Evolutionary conservation across 2,329 filamentous ascomycete genomes (phyloP), one percentile per base, ranked within the genome.

Genomic region (Monosporascus sp.): DNA sequence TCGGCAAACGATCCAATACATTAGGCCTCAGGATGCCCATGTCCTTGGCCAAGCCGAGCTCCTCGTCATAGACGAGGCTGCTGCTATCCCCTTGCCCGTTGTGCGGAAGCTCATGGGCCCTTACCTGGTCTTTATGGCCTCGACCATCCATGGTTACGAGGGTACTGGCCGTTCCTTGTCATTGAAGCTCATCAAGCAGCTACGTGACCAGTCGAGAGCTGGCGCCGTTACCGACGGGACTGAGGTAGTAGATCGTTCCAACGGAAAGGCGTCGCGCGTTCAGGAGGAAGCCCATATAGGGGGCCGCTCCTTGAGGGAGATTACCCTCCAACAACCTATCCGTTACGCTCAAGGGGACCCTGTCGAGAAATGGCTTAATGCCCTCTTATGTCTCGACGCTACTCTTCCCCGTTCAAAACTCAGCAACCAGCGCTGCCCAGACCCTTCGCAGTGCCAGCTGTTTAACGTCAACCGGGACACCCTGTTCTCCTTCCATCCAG

Each of bases 81-180:
- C 94, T 14, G 95, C 95, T 2, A 99, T 99, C 58, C 94, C 95
- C 14, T 74, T 99, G 11, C 94, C 94, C 1, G 76, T 97, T 3
- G 94, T 99, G 7, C 82, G 88, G 62, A 97, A 97, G 73, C 79
- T 99, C 41, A 92, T 99, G 84, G 94, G 94, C 0, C 93, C 93
- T 16, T 99, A 99, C 71, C 78, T 99, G 38, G 91, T 97, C 8
- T 99, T 99, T 73, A 97, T 99, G 94, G 91, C 95, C 1, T 99
- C 94, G 1, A 99, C 94, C 2, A 97, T 99, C 74, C 97, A 97
- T 68, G 94, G 94, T 54, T 99, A 99, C 69, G 94, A 99, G 75
- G 94, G 94, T 53, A 99, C 94, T 7, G 94, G 94, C 41, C 85
- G 94, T 54, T 97, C 94, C 1, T 79, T 99, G 6, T 97, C 94